Evolutionary conservation across 106 monocot species (phyloP).

Genomic region (Allium cepa): DNA sequence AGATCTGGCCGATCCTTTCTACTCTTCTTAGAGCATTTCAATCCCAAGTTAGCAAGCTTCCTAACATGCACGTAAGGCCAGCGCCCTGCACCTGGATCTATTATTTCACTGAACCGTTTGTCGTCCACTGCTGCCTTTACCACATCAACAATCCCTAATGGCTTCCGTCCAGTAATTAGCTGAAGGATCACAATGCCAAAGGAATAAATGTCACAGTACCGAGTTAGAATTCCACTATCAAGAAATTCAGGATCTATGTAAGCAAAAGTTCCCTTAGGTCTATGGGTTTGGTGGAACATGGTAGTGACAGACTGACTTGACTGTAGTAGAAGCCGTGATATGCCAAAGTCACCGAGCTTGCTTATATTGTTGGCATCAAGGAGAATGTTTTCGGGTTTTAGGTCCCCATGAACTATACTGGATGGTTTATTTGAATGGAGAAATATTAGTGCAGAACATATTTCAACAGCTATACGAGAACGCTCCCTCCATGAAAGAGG

Average conservation of each 20-base stretch:
- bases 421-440: constrained; percentile 47
- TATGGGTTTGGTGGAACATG: constrained; percentile 7
- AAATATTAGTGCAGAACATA: constrained; percentile 41
- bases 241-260: constrained; percentile 45
- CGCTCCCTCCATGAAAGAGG: constrained; percentile 41
- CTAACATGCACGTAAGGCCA: constrained; percentile 42
- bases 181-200: constrained; percentile 41
- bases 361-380: constrained; percentile 42
- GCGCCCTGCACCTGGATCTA: constrained; percentile 40
- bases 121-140: constrained; percentile 36
- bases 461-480: constrained; percentile 32
- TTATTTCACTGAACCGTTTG: constrained; percentile 11
- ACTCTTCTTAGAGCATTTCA: constrained; percentile 27
- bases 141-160: constrained; percentile 24
- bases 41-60: constrained; percentile 27
- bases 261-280: constrained; percentile 23
- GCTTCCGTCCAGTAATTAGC: constrained; percentile 34
- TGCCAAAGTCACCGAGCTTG: constrained; percentile 43
- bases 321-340: constrained; percentile 21
- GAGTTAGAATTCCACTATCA: constrained; percentile 29
- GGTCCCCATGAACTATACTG: constrained; percentile 38
- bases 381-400: constrained; percentile 40
- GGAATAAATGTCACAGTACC: constrained; percentile 40
- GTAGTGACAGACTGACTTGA: constrained; percentile 6
- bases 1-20: constrained; percentile 35